Evolutionary conservation across 306 rosid genomes (phyloP).

Genomic region (Rosa multiflora): DNA sequence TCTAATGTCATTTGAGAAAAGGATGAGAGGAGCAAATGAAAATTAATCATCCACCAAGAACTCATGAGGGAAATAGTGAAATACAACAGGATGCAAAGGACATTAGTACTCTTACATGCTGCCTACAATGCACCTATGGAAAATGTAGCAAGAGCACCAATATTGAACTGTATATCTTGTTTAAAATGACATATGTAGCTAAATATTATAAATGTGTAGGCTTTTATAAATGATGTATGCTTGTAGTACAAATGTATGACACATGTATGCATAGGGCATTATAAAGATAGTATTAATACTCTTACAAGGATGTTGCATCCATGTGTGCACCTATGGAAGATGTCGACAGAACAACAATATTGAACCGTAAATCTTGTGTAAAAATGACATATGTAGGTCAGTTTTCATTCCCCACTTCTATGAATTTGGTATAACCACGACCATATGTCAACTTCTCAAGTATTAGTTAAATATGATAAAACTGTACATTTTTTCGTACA

Average conservation of each 20-base stretch:
- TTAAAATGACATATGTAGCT: neutral
- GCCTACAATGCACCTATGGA: neutral
- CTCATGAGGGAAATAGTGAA: neutral
- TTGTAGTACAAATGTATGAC: neutral
- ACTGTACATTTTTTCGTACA: no score
- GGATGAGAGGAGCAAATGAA: slow-evolving; percentile 19
- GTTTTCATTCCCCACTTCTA: neutral
- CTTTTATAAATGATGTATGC: neutral
- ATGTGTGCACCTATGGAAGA: no score
- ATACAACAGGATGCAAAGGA: neutral
- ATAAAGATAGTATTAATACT: neutral
- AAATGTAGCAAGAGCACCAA: neutral
- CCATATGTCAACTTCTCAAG: neutral
- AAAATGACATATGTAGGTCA: neutral
- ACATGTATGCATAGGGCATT: neutral
- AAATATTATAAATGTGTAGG: neutral
- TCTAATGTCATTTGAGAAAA: slow-evolving; percentile 39
- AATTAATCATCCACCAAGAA: slow-evolving; percentile 22
- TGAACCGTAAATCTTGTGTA: neutral
- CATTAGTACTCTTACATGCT: neutral
- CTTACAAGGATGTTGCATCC: neutral
- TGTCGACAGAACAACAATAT: neutral
- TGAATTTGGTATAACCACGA: neutral
- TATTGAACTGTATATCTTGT: neutral
- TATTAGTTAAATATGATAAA: neutral